Evolutionary conservation across 1,139 yeast genomes (phyloP), one percentile per base, ranked within the genome.

Genomic region (Yamadazyma conglobata): DNA sequence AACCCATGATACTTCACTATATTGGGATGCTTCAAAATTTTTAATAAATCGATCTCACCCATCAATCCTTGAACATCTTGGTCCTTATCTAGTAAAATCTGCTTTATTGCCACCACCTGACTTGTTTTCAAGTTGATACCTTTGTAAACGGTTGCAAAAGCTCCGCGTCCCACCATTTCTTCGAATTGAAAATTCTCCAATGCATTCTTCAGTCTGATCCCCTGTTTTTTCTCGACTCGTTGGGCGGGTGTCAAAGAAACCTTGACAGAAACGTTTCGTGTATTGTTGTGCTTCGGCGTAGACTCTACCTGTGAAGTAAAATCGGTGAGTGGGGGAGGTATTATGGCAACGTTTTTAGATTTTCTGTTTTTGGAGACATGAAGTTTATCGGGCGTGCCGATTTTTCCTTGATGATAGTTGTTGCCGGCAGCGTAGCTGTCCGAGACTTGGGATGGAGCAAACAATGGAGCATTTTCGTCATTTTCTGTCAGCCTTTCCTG

Each of bases 1-100:
- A 85, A 88, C 2, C 96, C 96, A 43, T 81, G 91, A 48, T 89
- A 86, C 46, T 85, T 85, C 32, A 91, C 96, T 35, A 91, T 88
- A 48, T 91, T 86, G 4, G 78, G 77, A 52, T 91, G 96, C 44
- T 79, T 79, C 32, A 91, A 68, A 33, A 83, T 79, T 51, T 86
- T 87, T 60, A 91, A 70, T 19, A 89, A 69, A 40, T 86, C 88
- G 24, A 88, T 81, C 54, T 91, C 97, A n/a, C 87, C 81, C 77
- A 88, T 80, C 31, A 54, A 60, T 68, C 67, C 63, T 56, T 67
- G 52, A 40, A 64, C 64, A 40, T 66, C 64, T 40, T 65, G 69
- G 38, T 60, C 65, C 34, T 52, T 53, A 21, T 66, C 81, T 26
- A 86, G 64, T 15, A 74, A 64, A 16, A 91, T 79, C 48, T 84